Percentiles rank a stretch among this genome's conserved stretches.
Conservation (phyloP, 2,329 filamentous ascomycete genomes). For the Talaromyces sp. region DNA sequence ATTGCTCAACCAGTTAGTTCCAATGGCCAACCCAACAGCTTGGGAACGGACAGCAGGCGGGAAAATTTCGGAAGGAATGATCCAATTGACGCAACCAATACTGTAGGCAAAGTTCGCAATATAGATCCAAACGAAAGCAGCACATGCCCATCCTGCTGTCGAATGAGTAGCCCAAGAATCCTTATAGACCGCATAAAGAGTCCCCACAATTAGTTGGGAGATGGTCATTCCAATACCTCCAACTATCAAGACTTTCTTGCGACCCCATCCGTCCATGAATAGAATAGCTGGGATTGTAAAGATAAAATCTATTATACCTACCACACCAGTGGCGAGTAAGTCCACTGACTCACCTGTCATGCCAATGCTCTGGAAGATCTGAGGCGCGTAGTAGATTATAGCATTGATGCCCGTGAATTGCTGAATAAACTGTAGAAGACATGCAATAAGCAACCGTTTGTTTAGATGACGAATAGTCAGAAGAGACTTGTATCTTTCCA, state of each 20-base stretch:
- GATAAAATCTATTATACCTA: conserved; percentile 32
- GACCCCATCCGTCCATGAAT: conserved; percentile 35
- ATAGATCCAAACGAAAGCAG: conserved; percentile 63
- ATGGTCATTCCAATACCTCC: conserved; percentile 68
- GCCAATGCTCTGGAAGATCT: conserved; percentile 30
- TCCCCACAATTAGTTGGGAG: conserved; percentile 69
- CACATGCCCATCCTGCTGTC: conserved; percentile 68
- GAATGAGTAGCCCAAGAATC: conserved; percentile 58
- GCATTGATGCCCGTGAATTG: conserved; percentile 54
- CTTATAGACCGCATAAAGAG: conserved; percentile 65
- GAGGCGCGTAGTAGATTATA: conserved; percentile 34
- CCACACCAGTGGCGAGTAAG: conserved; percentile 34
- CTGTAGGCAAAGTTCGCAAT: conserved; percentile 70
- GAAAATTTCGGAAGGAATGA: conserved; percentile 72
- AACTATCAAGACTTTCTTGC: conserved; percentile 31
- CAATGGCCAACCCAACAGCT: conserved; percentile 23
- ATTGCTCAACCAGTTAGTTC: conserved; percentile 25
- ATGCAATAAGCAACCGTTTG: conserved; percentile 46
- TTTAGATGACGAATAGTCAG: conserved; percentile 41
- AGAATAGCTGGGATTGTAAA: conserved; percentile 34
- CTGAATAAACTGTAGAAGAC: conserved; percentile 31
- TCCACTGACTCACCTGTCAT: conserved; percentile 28
- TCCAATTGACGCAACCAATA: conserved; percentile 64
- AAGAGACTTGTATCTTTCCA: conserved; percentile 25
- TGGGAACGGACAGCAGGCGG: conserved; percentile 68